Evolutionary conservation across 768 basidiomycete species (phyloP).

Genomic region (Suillus occidentalis): DNA sequence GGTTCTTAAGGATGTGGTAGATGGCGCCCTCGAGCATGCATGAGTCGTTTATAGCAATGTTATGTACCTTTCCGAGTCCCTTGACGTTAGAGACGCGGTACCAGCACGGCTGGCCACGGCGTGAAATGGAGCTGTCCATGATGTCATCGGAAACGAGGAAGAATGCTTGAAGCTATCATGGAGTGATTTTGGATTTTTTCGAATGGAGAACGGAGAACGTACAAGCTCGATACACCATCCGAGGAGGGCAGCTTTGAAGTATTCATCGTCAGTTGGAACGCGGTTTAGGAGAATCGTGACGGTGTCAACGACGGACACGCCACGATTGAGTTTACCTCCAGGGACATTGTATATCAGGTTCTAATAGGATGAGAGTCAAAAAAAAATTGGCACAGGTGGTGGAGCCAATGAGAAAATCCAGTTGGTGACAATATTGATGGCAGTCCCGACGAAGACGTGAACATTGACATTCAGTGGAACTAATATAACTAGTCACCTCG

Average conservation of each 20-base stretch:
- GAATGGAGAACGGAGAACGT: constrained; percentile 30
- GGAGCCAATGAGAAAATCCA: neutral
- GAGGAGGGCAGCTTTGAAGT: constrained; percentile 81
- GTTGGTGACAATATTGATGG: neutral
- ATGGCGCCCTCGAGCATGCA: constrained; percentile 97
- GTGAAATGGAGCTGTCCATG: constrained; percentile 95
- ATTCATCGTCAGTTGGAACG: constrained; percentile 75
- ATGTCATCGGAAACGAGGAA: constrained; percentile 98
- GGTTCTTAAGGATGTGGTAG: constrained; percentile 83
- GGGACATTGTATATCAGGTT: constrained; percentile 94
- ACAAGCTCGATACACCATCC: constrained; percentile 98
- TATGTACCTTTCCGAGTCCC: constrained; percentile 20
- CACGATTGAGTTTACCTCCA: constrained; percentile 93
- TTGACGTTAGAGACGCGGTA: constrained; percentile 63
- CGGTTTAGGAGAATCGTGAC: constrained; percentile 83
- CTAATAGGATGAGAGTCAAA: constrained; percentile 37
- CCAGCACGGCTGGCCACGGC: constrained; percentile 95
- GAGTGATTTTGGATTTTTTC: neutral
- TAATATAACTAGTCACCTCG: constrained; percentile 49
- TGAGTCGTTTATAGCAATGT: constrained; percentile 92
- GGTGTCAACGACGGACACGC: constrained; percentile 92
- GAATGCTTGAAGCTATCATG: constrained; percentile 84
- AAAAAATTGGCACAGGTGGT: neutral
- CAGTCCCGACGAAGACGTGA: neutral
- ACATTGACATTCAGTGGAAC: neutral